A percentile compares a stretch with the other conserved stretches of the same genome.
These are phyloP conservation scores for Acrodontium crateriforme DNA, from an alignment of 2,329 filamentous ascomycete species.

Conservation along the genomic window DNA sequence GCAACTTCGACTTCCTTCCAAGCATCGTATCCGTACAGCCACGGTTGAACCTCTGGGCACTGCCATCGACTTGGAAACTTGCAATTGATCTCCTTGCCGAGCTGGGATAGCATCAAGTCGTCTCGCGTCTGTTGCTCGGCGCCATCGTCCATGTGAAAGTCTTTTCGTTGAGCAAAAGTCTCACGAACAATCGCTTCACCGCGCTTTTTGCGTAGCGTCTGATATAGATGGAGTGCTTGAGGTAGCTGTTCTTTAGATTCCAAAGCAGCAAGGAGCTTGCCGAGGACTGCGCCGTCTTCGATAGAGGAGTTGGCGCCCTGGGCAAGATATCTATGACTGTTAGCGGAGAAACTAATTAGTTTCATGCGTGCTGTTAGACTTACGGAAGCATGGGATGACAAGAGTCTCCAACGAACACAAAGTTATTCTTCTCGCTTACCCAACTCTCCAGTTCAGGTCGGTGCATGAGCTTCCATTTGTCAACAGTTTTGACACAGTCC, in stretches of 20 bases:
- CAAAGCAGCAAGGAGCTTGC: constrained; percentile 41
- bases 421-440: constrained; percentile 39
- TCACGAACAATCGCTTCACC: constrained; percentile 45
- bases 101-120: constrained; percentile 40
- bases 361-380: constrained; percentile 3
- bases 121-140: constrained; percentile 46
- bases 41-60: constrained; percentile 49
- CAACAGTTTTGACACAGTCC: constrained; percentile 41
- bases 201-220: constrained; percentile 33
- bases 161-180: constrained; percentile 39
- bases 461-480: constrained; percentile 59
- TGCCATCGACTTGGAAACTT: constrained; percentile 50
- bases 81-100: constrained; percentile 38
- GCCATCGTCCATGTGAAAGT: constrained; percentile 34
- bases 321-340: constrained; percentile 27
- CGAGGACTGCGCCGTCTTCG: constrained; percentile 55
- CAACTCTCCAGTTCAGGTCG: constrained; percentile 39
- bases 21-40: constrained; percentile 52
- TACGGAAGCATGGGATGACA: constrained; percentile 53
- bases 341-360: constrained; percentile 7
- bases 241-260: constrained; percentile 27
- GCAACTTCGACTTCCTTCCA: constrained; percentile 35
- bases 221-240: constrained; percentile 29
- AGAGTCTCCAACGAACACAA: constrained; percentile 42
- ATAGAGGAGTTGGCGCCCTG: constrained; percentile 55